A percentile compares a stretch with the other conserved stretches of the same genome.
Conservation (phyloP, 805 yeast species). For the Scheffersomyces spartinae region DNA sequence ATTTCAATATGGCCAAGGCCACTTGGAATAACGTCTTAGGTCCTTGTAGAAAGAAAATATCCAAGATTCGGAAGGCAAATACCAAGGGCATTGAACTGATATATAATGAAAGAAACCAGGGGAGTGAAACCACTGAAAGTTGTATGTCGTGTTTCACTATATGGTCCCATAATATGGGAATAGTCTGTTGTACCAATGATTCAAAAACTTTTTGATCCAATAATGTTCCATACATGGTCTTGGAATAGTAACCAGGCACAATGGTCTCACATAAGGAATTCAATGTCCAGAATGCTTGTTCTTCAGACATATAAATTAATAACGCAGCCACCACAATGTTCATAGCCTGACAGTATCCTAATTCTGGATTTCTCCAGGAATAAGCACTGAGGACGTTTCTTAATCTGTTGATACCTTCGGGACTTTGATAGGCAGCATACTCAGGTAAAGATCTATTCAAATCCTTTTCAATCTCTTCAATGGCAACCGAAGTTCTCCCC, state of each 20-base stretch:
- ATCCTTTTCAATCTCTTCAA: constrained; percentile 95
- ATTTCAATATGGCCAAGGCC: constrained; percentile 78
- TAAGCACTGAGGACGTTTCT: constrained; percentile 87
- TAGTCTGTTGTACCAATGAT: constrained; percentile 72
- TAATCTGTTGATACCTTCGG: constrained; percentile 75
- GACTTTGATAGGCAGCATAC: constrained; percentile 82
- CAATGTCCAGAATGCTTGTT: constrained; percentile 93
- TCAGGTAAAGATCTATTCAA: constrained; percentile 91
- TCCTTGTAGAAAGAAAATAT: constrained; percentile 83
- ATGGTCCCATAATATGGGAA: constrained; percentile 85
- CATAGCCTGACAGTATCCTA: constrained; percentile 99
- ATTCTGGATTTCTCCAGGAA: constrained; percentile 94
- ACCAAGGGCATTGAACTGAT: constrained; percentile 90
- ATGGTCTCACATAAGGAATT: constrained; percentile 69
- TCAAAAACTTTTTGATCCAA: constrained; percentile 92
- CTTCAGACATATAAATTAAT: constrained; percentile 82
- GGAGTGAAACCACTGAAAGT: constrained; percentile 81
- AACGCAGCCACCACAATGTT: constrained; percentile 80
- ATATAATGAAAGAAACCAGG: constrained; percentile 91
- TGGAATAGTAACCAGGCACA: constrained; percentile 93
- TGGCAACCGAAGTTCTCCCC: constrained; percentile 65
- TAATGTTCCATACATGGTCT: constrained; percentile 94
- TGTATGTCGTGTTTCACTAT: constrained; percentile 74
- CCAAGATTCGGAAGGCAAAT: constrained; percentile 84
- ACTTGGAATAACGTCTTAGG: constrained; percentile 84